These are phyloP conservation scores for Leishmania tropica DNA, from an alignment of 208 protist genomes.

Conservation along the genomic window DNA sequence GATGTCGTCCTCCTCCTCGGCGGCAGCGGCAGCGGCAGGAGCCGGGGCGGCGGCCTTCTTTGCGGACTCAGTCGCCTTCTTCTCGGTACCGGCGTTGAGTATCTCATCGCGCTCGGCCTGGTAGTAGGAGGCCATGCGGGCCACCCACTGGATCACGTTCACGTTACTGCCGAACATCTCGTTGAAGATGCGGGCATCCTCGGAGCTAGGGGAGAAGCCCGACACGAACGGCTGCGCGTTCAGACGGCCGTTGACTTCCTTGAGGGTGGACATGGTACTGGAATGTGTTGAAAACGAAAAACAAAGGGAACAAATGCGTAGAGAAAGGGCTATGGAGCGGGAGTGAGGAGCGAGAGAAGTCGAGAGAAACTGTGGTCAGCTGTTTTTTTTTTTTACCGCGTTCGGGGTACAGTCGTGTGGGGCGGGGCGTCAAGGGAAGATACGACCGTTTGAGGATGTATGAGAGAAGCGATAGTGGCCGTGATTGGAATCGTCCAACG, in stretches of 20 bases:
- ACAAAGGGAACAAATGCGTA: not conserved
- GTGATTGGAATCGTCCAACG: not conserved
- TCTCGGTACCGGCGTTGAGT: conserved; percentile 29
- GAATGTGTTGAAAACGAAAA: conserved; percentile 11
- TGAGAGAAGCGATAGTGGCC: not conserved
- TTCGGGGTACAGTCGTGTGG: not conserved
- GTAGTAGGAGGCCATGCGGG: conserved; percentile 92
- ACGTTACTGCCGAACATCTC: conserved; percentile 86
- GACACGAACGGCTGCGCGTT: conserved; percentile 79
- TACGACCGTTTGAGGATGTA: not conserved
- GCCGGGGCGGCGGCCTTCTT: conserved; percentile 38
- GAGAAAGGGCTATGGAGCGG: not conserved
- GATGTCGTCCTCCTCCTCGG: conserved; percentile 85
- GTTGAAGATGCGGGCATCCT: conserved; percentile 82
- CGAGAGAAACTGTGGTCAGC: not conserved
- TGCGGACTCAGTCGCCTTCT: conserved; percentile 29
- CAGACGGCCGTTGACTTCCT: conserved; percentile 90
- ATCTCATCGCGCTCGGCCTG: conserved; percentile 83
- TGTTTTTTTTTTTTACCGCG: too few species aligned
- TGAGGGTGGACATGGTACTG: conserved; percentile 72
- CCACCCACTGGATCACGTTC: conserved; percentile 84
- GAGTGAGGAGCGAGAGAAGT: not conserved
- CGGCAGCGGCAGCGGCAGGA: conserved; percentile 39
- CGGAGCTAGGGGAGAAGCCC: conserved; percentile 77
- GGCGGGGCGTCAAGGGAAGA: not conserved